Conservation (phyloP, 2,329 filamentous ascomycete species). For the Cladosporium sp. region DNA sequence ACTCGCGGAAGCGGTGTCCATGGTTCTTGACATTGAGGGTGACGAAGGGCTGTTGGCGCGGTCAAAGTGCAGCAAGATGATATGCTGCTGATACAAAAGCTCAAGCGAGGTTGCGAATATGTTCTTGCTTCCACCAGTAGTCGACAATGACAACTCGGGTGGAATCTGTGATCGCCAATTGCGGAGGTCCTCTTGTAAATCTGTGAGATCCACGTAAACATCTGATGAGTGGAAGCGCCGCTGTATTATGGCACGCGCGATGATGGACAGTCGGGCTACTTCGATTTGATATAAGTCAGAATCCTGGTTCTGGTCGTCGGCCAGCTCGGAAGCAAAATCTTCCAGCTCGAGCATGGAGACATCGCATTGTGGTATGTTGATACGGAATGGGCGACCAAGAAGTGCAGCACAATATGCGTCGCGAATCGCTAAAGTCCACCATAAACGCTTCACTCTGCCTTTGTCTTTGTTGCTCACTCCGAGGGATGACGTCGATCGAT, state of each 20-base stretch:
- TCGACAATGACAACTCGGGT: background rate
- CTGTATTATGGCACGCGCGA: constrained; percentile 15
- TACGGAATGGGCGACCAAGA: constrained; percentile 20
- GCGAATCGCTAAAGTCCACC: constrained; percentile 22
- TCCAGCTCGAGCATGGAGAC: constrained; percentile 15
- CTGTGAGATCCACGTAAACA: background rate
- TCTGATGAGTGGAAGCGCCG: constrained; percentile 15
- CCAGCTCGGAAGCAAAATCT: constrained; percentile 15
- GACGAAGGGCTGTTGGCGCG: background rate
- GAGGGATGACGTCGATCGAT: constrained; percentile 14
- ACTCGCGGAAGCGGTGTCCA: background rate
- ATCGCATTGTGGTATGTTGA: constrained; percentile 20
- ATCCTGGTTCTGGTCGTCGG: background rate
- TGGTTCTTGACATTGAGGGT: background rate
- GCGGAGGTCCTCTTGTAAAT: constrained; percentile 9
- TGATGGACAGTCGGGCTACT: constrained; percentile 17
- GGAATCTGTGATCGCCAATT: background rate
- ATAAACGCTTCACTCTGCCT: constrained; percentile 19
- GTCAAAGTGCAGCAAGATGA: constrained; percentile 13
- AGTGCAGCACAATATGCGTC: constrained; percentile 19
- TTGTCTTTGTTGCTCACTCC: constrained; percentile 17
- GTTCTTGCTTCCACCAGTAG: background rate
- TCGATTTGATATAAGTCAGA: constrained; percentile 19
- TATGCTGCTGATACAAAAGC: constrained; percentile 13
- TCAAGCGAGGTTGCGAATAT: constrained; percentile 5